These are phyloP conservation scores for Trichoderma hamatum DNA, from an alignment of 2,329 filamentous ascomycete genomes.

Conservation along the genomic window DNA sequence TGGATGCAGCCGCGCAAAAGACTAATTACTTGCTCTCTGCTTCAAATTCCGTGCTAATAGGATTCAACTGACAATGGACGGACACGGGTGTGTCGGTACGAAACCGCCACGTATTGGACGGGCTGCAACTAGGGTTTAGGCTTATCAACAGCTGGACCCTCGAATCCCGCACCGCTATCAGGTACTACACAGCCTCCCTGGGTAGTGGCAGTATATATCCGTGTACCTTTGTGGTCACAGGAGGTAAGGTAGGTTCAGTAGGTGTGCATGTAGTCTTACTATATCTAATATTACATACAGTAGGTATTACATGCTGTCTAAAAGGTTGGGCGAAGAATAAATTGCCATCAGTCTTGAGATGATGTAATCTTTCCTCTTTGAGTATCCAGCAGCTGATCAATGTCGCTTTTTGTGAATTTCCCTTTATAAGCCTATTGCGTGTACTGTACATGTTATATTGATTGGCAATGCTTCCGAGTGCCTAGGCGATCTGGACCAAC, in stretches of 20 bases:
- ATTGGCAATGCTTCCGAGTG: background rate
- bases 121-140: background rate
- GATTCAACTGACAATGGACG: background rate
- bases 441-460: background rate
- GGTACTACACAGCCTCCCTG: background rate
- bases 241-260: no score
- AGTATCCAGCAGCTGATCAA: background rate
- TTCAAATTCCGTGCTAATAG: background rate
- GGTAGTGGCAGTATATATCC: background rate
- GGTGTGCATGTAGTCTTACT: background rate
- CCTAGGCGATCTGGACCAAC: background rate
- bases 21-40: background rate
- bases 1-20: background rate
- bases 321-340: background rate
- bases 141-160: conserved; percentile 1
- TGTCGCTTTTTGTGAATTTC: background rate
- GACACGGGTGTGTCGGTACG: background rate
- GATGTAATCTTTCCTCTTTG: background rate
- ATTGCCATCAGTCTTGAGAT: background rate
- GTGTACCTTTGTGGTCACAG: background rate
- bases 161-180: background rate
- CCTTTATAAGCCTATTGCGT: background rate
- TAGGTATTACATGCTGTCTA: background rate
- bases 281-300: background rate
- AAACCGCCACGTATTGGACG: background rate